Conservation (phyloP, 2,329 filamentous ascomycete genomes). For the Emydomyces testavorans region DNA sequence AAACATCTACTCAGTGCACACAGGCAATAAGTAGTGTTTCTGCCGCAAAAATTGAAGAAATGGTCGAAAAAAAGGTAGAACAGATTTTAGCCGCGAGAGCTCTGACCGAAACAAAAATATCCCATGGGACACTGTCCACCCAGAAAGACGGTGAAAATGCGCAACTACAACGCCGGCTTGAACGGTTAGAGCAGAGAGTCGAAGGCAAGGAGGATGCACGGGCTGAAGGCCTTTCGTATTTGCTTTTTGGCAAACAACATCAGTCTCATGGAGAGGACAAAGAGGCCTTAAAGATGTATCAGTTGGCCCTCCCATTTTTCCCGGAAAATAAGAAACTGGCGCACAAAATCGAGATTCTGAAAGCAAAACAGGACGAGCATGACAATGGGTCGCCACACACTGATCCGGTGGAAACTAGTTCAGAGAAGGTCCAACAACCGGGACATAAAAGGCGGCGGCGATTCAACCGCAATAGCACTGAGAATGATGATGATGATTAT, state of each 20-base stretch:
- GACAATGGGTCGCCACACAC: background rate
- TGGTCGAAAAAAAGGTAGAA: slow-evolving; percentile 83
- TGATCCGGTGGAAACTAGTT: background rate
- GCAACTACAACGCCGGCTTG: slow-evolving; percentile 66
- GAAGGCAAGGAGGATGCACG: slow-evolving; percentile 63
- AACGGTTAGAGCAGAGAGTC: slow-evolving; percentile 76
- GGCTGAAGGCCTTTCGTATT: slow-evolving; percentile 69
- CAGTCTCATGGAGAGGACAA: slow-evolving; percentile 70
- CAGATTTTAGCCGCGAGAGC: slow-evolving; percentile 75
- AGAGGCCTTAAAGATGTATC: slow-evolving; percentile 73
- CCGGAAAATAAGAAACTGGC: slow-evolving; percentile 69
- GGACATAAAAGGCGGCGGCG: slow-evolving; percentile 16
- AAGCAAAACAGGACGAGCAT: slow-evolving; percentile 37
- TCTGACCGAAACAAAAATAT: slow-evolving; percentile 41
- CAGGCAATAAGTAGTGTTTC: slow-evolving; percentile 40
- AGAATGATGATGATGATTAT: slow-evolving; percentile 24
- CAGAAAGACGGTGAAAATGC: slow-evolving; percentile 52
- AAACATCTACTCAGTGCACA: slow-evolving; percentile 16
- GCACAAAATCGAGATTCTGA: slow-evolving; percentile 44
- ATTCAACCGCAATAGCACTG: slow-evolving; percentile 16
- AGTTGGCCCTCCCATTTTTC: slow-evolving; percentile 72
- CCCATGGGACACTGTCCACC: slow-evolving; percentile 16
- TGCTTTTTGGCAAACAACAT: slow-evolving; percentile 86
- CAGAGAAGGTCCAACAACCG: background rate
- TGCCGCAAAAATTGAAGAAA: slow-evolving; percentile 69